A percentile compares a stretch with the other conserved stretches of the same genome.
Conservation (phyloP, 768 basidiomycete genomes). For the Auricularia auricula-judae region DNA sequence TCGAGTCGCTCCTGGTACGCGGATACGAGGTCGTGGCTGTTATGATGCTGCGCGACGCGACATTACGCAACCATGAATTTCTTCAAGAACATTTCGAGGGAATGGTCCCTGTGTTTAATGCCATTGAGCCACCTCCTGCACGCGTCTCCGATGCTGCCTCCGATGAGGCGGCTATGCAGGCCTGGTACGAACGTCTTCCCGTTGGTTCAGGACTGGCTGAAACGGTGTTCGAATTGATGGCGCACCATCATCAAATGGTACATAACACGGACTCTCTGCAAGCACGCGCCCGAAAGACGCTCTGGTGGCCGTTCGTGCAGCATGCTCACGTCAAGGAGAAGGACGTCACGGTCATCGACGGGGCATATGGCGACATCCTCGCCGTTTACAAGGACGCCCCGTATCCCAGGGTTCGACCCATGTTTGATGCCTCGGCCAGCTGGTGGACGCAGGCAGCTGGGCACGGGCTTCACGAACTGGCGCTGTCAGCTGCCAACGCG, state of each 20-base stretch:
- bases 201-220: slow-evolving; percentile 22
- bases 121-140: slow-evolving; percentile 50
- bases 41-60: slow-evolving; percentile 72
- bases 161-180: slow-evolving; percentile 44
- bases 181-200: slow-evolving; percentile 44
- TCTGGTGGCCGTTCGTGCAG: slow-evolving; percentile 99
- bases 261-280: slow-evolving; percentile 61
- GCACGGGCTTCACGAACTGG: slow-evolving; percentile 61
- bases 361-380: slow-evolving; percentile 80
- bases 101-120: slow-evolving; percentile 20
- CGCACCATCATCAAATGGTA: slow-evolving; percentile 56
- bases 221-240: slow-evolving; percentile 36
- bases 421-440: slow-evolving; percentile 87
- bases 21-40: slow-evolving; percentile 84
- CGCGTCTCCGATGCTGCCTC: slow-evolving; percentile 36
- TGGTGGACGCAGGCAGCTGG: slow-evolving; percentile 98
- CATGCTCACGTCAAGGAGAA: slow-evolving; percentile 60
- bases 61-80: slow-evolving; percentile 78
- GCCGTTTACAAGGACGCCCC: slow-evolving; percentile 37
- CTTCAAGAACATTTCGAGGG: too few species aligned
- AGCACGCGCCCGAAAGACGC: slow-evolving; percentile 54
- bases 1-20: slow-evolving; percentile 81
- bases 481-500: slow-evolving; percentile 78
- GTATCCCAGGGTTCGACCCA: slow-evolving; percentile 18
- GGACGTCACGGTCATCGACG: slow-evolving; percentile 86